Conservation (phyloP, 2,329 filamentous ascomycete genomes). For the Tolypocladium endophyticum region DNA sequence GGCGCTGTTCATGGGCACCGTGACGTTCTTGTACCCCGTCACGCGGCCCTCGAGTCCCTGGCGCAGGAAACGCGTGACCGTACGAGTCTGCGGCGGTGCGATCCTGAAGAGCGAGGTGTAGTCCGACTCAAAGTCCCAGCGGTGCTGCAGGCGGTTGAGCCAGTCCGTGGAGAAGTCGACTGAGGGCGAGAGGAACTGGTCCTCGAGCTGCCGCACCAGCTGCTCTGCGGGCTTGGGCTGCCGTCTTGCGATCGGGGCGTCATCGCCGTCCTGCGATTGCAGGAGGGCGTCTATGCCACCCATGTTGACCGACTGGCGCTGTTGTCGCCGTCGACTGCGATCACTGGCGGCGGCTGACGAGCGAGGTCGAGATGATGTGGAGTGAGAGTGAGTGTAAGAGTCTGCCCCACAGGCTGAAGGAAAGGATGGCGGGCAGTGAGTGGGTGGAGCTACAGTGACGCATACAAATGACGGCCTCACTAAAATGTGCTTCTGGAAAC, state of each 20-base stretch:
- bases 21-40: slow-evolving; percentile 89
- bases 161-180: slow-evolving; percentile 71
- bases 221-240: slow-evolving; percentile 39
- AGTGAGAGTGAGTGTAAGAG: neutral
- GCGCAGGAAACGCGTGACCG: slow-evolving; percentile 84
- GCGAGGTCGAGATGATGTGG: neutral
- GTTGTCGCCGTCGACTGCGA: neutral
- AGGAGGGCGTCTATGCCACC: slow-evolving; percentile 24
- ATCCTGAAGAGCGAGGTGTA: slow-evolving; percentile 78
- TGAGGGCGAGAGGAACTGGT: slow-evolving; percentile 69
- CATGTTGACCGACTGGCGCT: slow-evolving; percentile 12
- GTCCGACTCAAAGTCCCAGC: slow-evolving; percentile 74
- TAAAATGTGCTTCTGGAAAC: neutral
- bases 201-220: slow-evolving; percentile 61
- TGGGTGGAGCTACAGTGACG: neutral
- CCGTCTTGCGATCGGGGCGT: slow-evolving; percentile 2
- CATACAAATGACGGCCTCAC: neutral
- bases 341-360: neutral
- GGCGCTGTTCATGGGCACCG: slow-evolving; percentile 76
- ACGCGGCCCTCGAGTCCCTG: slow-evolving; percentile 89
- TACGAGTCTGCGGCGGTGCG: slow-evolving; percentile 84
- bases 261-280: slow-evolving; percentile 13
- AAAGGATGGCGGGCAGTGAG: too few species aligned
- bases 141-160: slow-evolving; percentile 81
- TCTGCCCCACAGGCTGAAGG: neutral